Evolutionary conservation across 1,139 yeast genomes (phyloP), one percentile per base, ranked within the genome.

Genomic region (Blastobotrys proliferans): DNA sequence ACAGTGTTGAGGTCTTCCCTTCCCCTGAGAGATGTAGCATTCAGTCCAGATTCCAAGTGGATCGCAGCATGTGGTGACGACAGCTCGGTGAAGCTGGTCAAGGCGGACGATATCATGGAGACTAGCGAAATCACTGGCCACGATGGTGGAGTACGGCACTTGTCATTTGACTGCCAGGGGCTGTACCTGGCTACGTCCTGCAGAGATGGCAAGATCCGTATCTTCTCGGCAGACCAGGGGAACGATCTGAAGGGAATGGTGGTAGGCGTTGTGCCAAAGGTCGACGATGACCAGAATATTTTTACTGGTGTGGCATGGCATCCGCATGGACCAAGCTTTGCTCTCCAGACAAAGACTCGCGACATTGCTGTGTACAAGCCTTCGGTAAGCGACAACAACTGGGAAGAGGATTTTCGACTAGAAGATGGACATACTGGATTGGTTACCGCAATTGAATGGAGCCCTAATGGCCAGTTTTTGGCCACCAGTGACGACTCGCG

Each of bases 31-130:
- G 84, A 79, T 49, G 70, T 81, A 4, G 67, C 67, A 14, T 79
- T 83, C 59, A 77, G 85, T 35, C 84, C 83, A 48, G 83, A 79
- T 48, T 95, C 90, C 0, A 71, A 76, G 40, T 73, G 83, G 65
- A 67, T 78, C 2, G 76, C 85, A 1, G 73, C 81, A 44, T 92
- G 87, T 22, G 94, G 95, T 42, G 94, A 86, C 55, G 94, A 84
- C 49, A 73, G 76, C 41, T 77, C 78, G 48, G 68, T 84, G 44
- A 69, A 72, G 8, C 56, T 86, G 1, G 66, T 84, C 3, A 81
- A 77, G 48, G 55, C 75, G 14, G 65, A 63, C n/a, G 70, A 71
- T 32, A 66, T 67, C 20, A 57, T 63, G 2, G 54, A 57, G 10
- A 58, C 65, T 2, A 56, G 63, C 20, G 66, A 63, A 26, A 34